Conservation (phyloP, 1,139 yeast genomes). For the Pneumocystis oryctolagi region DNA sequence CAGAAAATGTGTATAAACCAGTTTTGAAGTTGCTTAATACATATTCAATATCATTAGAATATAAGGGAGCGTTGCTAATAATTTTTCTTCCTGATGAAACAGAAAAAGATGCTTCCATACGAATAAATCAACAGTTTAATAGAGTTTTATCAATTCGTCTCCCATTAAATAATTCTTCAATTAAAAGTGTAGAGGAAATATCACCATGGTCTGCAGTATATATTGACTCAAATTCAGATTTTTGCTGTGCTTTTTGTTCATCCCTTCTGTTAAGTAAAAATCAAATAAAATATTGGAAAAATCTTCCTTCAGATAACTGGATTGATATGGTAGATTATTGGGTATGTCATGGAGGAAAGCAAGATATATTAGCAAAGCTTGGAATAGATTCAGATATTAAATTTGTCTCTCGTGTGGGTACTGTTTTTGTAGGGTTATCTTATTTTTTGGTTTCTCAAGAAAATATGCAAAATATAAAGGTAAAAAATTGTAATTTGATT, state of each 20-base stretch:
- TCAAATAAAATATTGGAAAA: constrained; percentile 23
- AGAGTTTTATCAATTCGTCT: neutral
- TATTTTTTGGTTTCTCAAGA: constrained; percentile 35
- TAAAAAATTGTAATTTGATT: constrained; percentile 10
- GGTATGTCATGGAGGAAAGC: constrained; percentile 69
- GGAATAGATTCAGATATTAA: constrained; percentile 20
- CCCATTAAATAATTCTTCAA: neutral
- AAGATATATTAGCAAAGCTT: neutral
- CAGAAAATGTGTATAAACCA: neutral
- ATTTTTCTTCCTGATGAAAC: constrained; percentile 1
- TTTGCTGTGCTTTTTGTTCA: neutral
- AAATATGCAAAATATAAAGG: constrained; percentile 11
- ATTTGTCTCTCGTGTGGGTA: constrained; percentile 33
- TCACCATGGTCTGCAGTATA: neutral
- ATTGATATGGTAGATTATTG: constrained; percentile 91
- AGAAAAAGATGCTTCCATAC: neutral
- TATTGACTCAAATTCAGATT: neutral
- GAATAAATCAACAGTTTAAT: neutral
- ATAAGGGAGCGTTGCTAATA: neutral
- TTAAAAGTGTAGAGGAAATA: neutral
- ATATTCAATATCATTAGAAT: neutral
- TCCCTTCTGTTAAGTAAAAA: neutral
- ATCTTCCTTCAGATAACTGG: constrained; percentile 90
- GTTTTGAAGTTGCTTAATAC: neutral
- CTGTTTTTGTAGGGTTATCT: constrained; percentile 42